phyloP scores from a whole-genome alignment of 1,284 basidiomycete species.

The Omphalotus olearius region DNA sequence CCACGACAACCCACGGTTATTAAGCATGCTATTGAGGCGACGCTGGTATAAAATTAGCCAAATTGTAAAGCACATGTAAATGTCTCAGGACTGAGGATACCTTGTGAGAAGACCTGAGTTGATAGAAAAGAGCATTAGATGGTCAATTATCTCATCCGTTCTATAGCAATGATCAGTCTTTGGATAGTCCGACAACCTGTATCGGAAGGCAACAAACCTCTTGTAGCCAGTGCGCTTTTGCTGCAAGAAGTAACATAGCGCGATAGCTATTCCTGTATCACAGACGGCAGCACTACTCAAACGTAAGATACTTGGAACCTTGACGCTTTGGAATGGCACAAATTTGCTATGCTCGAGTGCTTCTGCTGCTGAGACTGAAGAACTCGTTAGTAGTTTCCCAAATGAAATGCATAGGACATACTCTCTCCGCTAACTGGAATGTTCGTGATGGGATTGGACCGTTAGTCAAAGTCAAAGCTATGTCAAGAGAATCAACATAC shows the following conservation, averaged over 20 bases:
- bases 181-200: too few relatives aligned
- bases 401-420: constrained; percentile 6
- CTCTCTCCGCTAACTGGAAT: constrained; percentile 26
- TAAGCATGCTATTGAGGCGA: constrained; percentile 26
- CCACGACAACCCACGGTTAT: constrained; percentile 21
- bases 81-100: constrained; percentile 11
- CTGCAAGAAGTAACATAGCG: constrained; percentile 26
- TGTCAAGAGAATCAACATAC: constrained; percentile 13
- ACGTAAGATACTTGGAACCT: constrained; percentile 26
- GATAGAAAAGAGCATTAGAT: constrained; percentile 27
- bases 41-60: constrained; percentile 12
- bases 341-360: constrained; percentile 23
- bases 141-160: constrained; percentile 29
- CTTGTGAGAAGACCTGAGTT: constrained; percentile 28
- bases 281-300: constrained; percentile 27
- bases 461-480: not conserved
- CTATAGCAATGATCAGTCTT: constrained; percentile 11
- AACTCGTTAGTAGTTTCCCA: not conserved
- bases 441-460: not conserved
- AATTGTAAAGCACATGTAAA: not conserved
- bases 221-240: constrained; percentile 28
- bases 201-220: constrained; percentile 16
- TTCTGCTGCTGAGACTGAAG: constrained; percentile 23
- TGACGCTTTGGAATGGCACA: constrained; percentile 20
- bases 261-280: constrained; percentile 27